phyloP scores from a whole-genome alignment of 2,329 filamentous ascomycete species.

The Microthyrium microscopicum region DNA sequence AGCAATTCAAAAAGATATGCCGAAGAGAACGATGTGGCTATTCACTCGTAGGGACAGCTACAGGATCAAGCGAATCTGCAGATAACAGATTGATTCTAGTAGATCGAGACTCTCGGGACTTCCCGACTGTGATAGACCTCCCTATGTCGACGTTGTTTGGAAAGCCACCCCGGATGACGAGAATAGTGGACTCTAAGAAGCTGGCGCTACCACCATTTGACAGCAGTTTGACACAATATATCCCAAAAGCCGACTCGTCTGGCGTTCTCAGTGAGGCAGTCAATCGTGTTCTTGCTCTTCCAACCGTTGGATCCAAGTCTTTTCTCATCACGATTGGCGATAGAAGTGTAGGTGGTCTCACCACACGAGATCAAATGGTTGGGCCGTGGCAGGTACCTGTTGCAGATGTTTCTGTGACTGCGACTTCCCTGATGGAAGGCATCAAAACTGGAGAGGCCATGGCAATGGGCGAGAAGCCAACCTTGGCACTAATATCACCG shows the following conservation, averaged over 20 bases:
- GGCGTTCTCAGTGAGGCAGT: slow-evolving; percentile 52
- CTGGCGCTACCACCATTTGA: slow-evolving; percentile 57
- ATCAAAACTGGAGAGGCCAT: slow-evolving; percentile 82
- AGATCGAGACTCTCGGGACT: slow-evolving; percentile 59
- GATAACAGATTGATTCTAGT: slow-evolving; percentile 61
- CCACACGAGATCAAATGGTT: slow-evolving; percentile 84
- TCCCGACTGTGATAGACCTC: slow-evolving; percentile 69
- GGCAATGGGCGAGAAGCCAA: slow-evolving; percentile 89
- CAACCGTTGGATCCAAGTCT: slow-evolving; percentile 87
- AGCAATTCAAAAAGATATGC: slow-evolving; percentile 50
- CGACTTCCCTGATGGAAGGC: slow-evolving; percentile 58
- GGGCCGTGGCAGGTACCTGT: slow-evolving; percentile 93
- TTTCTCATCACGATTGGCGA: slow-evolving; percentile 97
- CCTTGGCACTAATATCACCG: slow-evolving; percentile 73
- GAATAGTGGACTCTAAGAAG: slow-evolving; percentile 54
- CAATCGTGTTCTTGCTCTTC: slow-evolving; percentile 65
- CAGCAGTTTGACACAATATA: slow-evolving; percentile 50
- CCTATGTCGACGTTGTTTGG: slow-evolving; percentile 82
- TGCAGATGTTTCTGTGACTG: slow-evolving; percentile 83
- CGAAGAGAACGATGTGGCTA: slow-evolving; percentile 80
- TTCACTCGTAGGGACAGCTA: slow-evolving; percentile 73
- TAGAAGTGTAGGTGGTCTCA: slow-evolving; percentile 76
- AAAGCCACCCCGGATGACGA: slow-evolving; percentile 66
- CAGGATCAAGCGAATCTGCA: slow-evolving; percentile 41
- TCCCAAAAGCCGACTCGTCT: slow-evolving; percentile 38